Conservation (phyloP, 768 basidiomycete genomes). For the Rubroboletus satanas region DNA sequence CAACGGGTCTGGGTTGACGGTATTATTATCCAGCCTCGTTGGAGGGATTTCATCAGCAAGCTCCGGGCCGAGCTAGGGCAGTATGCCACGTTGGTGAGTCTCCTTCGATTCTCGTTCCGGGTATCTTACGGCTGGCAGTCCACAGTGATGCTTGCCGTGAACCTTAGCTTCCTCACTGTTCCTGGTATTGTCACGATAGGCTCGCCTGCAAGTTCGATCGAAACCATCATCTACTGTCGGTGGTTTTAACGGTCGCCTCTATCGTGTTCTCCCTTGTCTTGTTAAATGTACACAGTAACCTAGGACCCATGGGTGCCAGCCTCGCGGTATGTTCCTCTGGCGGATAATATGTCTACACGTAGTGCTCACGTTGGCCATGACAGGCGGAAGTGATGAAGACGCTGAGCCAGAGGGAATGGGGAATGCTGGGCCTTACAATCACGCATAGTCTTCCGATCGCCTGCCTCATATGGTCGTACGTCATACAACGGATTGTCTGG, state of each 20-base stretch:
- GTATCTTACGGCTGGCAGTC: conserved; percentile 3
- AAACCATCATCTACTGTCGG: conserved; percentile 12
- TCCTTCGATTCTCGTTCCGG: background rate
- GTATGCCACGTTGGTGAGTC: conserved; percentile 14
- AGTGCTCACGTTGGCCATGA: background rate
- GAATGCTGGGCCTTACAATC: conserved; percentile 10
- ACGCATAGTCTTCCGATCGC: conserved; percentile 15
- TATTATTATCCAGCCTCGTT: conserved; percentile 5
- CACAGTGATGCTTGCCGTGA: conserved; percentile 17
- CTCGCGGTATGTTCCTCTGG: conserved; percentile 2
- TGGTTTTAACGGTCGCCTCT: conserved; percentile 8
- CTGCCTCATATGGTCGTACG: conserved; percentile 15
- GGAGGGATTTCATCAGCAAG: conserved; percentile 11
- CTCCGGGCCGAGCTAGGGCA: conserved; percentile 5
- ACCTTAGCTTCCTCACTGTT: conserved; percentile 15
- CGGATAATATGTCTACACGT: background rate
- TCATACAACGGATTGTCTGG: background rate
- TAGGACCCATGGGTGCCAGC: background rate
- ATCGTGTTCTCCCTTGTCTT: conserved; percentile 11
- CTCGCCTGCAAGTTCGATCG: background rate
- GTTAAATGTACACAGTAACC: conserved; percentile 13
- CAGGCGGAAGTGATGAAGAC: conserved; percentile 4
- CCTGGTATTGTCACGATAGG: background rate
- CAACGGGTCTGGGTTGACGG: conserved; percentile 14
- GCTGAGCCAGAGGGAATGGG: background rate